phyloP scores from a whole-genome alignment of 345 rosid species.

The Populus nigra region DNA sequence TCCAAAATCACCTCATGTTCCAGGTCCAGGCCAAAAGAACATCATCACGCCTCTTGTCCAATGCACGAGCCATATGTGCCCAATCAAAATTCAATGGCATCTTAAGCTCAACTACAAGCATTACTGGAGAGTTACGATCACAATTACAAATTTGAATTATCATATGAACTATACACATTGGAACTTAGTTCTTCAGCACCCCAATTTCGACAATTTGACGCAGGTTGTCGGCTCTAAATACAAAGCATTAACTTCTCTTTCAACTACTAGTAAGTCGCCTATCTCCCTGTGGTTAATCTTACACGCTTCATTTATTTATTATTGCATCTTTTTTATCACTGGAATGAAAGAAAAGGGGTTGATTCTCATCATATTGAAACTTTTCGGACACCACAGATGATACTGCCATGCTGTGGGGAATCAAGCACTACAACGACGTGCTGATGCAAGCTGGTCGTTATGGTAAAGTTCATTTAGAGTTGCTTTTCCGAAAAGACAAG shows the following conservation, averaged over 20 bases:
- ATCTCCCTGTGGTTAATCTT: not conserved
- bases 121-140: conserved; percentile 81
- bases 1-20: conserved; percentile 31
- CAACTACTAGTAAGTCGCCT: conserved; percentile 49
- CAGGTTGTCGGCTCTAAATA: conserved; percentile 65
- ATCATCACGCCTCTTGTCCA: conserved; percentile 44
- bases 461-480: conserved; percentile 88
- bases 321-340: not conserved
- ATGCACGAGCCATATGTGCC: conserved; percentile 90
- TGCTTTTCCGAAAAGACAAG: conserved; percentile 71
- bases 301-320: not conserved
- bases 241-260: conserved; percentile 7
- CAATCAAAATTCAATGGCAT: conserved; percentile 89
- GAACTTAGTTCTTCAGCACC: conserved; percentile 85
- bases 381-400: conserved; percentile 45
- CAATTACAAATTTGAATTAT: conserved; percentile 81
- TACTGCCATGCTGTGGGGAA: conserved; percentile 76
- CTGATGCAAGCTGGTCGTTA: conserved; percentile 68
- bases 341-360: not conserved
- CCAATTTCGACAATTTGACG: conserved; percentile 73
- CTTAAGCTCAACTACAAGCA: conserved; percentile 73
- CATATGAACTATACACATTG: conserved; percentile 71
- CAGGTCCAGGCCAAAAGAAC: too few species aligned
- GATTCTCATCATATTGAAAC: too few species aligned
- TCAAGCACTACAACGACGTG: conserved; percentile 72